These are phyloP conservation scores for Hortaea werneckii DNA, from an alignment of 2,329 filamentous ascomycete species.

Conservation along the genomic window DNA sequence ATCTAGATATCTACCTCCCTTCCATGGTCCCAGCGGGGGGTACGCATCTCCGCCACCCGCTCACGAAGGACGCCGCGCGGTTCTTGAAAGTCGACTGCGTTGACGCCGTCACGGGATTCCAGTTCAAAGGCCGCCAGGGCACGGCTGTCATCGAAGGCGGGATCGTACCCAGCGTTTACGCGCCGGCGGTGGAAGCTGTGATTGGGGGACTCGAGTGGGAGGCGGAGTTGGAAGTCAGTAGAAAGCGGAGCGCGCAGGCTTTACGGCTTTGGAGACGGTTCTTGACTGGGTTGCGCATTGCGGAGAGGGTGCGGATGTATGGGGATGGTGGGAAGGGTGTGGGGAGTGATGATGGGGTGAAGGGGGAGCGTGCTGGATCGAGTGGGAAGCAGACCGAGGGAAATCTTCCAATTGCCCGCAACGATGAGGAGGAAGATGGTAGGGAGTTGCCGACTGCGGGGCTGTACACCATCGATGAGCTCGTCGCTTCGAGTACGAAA, in stretches of 20 bases:
- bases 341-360: constrained; percentile 8
- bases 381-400: too few relatives aligned
- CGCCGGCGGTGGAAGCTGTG: constrained; percentile 60
- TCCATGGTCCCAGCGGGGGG: constrained; percentile 54
- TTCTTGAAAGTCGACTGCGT: constrained; percentile 75
- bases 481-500: background rate
- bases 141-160: constrained; percentile 73
- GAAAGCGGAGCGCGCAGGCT: constrained; percentile 39
- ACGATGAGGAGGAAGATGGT: too few relatives aligned
- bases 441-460: constrained; percentile 20
- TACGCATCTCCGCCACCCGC: constrained; percentile 45
- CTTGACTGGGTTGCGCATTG: constrained; percentile 54
- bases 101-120: constrained; percentile 81
- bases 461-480: constrained; percentile 7
- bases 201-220: constrained; percentile 59
- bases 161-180: constrained; percentile 64
- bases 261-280: constrained; percentile 51
- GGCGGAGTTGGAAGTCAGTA: constrained; percentile 52
- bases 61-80: constrained; percentile 61
- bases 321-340: constrained; percentile 9
- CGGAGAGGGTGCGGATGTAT: constrained; percentile 59
- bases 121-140: constrained; percentile 70
- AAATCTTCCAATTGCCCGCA: too few relatives aligned
- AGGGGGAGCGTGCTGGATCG: too few relatives aligned
- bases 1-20: constrained; percentile 53